These are phyloP conservation scores for Tuctoria greenei DNA, from an alignment of 176 grass and related monocot species.

Conservation along the genomic window DNA sequence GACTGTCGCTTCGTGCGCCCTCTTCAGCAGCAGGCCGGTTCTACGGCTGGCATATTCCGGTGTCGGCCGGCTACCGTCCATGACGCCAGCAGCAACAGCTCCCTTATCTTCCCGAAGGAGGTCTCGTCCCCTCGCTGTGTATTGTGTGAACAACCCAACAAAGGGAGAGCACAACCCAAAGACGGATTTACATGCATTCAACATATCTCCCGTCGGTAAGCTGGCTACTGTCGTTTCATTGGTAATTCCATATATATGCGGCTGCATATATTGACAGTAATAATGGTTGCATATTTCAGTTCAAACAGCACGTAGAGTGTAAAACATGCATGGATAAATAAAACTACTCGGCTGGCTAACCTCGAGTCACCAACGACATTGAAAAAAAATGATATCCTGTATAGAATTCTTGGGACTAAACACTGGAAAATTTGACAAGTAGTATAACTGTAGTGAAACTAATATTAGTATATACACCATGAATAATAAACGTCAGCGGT, in stretches of 20 bases:
- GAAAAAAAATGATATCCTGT: no score
- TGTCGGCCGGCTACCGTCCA: neutral
- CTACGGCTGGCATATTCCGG: neutral
- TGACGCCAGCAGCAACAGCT: neutral
- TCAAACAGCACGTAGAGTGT: neutral
- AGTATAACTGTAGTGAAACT: no score
- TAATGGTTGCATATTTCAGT: neutral
- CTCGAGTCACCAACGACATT: no score
- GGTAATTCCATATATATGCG: neutral
- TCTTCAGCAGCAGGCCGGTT: neutral
- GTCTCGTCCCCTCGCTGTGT: constrained; percentile 9
- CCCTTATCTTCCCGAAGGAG: neutral
- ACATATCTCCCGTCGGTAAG: constrained; percentile 32
- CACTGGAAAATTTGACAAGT: no score
- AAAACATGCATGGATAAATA: neutral
- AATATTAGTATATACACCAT: no score
- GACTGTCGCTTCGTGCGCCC: constrained; percentile 23
- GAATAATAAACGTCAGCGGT: no score
- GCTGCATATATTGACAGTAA: neutral
- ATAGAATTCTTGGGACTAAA: no score
- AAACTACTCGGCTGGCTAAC: no score
- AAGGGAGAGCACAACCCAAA: constrained; percentile 30
- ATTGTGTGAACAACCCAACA: neutral
- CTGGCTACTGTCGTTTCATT: neutral
- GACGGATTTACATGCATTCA: constrained; percentile 30